A percentile compares a stretch with the other conserved stretches of the same genome.
Conservation (phyloP, 2,329 filamentous ascomycete species). For the Myriosclerotinia scirpicola region DNA sequence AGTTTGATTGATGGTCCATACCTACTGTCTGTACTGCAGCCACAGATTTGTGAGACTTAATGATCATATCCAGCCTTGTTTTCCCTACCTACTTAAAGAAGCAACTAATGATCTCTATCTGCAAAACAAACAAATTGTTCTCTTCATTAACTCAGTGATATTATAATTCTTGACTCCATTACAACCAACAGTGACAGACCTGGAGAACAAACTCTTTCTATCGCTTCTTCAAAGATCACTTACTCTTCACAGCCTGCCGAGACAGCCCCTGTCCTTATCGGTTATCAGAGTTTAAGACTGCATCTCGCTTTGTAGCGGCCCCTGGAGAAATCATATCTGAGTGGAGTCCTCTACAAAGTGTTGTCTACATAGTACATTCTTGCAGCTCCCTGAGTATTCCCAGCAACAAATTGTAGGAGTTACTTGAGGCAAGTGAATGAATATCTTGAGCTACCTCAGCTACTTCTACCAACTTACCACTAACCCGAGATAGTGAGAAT, state of each 20-base stretch:
- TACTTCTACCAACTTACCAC: neutral
- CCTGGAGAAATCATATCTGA: conserved; percentile 14
- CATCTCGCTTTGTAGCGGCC: conserved; percentile 19
- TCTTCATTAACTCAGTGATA: neutral
- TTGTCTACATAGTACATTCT: conserved; percentile 13
- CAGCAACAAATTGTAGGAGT: conserved; percentile 1
- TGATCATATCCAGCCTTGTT: too few species aligned
- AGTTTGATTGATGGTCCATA: too few species aligned
- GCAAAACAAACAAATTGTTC: neutral
- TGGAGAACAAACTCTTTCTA: neutral
- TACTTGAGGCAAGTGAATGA: conserved; percentile 16
- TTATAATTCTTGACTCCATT: neutral
- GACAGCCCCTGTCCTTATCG: conserved; percentile 9
- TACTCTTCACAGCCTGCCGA: conserved; percentile 19
- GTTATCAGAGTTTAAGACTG: conserved; percentile 21
- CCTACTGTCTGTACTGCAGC: too few species aligned
- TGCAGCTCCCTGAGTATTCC: conserved; percentile 3
- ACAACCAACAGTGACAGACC: neutral
- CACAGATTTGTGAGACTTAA: too few species aligned
- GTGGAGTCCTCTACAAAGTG: conserved; percentile 14
- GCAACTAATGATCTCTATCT: neutral
- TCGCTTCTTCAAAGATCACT: conserved; percentile 6
- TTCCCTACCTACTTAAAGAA: too few species aligned
- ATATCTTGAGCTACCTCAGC: neutral
- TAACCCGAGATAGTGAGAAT: neutral